Conservation (phyloP, 345 rosid genomes). For the Syzygium aromaticum region DNA sequence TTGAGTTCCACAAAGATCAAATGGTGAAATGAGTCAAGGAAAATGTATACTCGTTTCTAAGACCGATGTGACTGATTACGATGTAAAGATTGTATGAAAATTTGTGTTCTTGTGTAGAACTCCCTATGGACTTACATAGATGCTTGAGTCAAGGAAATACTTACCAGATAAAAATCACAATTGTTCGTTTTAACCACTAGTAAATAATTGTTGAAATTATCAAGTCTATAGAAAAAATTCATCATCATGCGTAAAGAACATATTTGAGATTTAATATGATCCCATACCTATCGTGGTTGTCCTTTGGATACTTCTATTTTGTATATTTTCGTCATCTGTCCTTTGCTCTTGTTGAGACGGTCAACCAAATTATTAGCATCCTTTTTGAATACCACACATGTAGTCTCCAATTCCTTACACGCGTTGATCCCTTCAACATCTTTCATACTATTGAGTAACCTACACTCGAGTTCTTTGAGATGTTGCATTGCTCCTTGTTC, state of each 20-base stretch:
- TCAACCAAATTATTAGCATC: fast-evolving
- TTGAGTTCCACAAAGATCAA: too few relatives aligned
- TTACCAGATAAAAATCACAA: too few relatives aligned
- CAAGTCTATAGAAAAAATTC: too few relatives aligned
- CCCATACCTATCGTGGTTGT: background rate
- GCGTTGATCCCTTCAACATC: fast-evolving
- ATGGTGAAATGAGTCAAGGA: background rate
- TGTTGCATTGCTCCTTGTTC: fast-evolving
- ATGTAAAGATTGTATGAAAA: too few relatives aligned
- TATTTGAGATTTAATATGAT: background rate
- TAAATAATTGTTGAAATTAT: too few relatives aligned
- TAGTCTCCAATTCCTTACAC: fast-evolving
- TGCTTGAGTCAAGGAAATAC: too few relatives aligned
- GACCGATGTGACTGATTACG: too few relatives aligned
- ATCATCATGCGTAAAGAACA: too few relatives aligned
- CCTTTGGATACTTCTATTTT: fast-evolving
- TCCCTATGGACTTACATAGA: fast-evolving
- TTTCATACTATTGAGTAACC: fast-evolving
- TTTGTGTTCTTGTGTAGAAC: too few relatives aligned
- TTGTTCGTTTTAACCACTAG: fast-evolving
- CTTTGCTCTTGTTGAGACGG: fast-evolving
- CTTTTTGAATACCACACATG: fast-evolving
- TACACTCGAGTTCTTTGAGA: background rate
- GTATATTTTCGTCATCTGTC: fast-evolving
- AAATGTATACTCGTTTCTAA: too few relatives aligned